A percentile compares a stretch with the other conserved stretches of the same genome.
Evolutionary conservation across 345 rosid genomes (phyloP).

Genomic region (Combretum micranthum): DNA sequence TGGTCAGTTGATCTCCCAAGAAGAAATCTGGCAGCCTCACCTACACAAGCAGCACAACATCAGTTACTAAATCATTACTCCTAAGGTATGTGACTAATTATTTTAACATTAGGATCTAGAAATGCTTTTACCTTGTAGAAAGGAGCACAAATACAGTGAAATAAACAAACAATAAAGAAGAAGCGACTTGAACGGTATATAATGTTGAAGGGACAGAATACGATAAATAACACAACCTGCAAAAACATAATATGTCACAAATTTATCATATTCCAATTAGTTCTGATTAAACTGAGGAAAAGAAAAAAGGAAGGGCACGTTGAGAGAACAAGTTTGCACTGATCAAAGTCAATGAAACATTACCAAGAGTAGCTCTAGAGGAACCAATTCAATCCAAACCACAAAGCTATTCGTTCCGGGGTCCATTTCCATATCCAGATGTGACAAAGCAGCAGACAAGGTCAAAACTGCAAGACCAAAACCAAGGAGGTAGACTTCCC

Average conservation of each 20-base stretch:
- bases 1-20: slow-evolving; percentile 81
- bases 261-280: neutral
- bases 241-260: neutral
- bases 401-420: slow-evolving; percentile 44
- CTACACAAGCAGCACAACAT: slow-evolving; percentile 19
- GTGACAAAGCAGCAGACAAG: slow-evolving; percentile 43
- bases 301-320: too few species aligned
- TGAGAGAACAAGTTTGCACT: too few species aligned
- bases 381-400: slow-evolving; percentile 63
- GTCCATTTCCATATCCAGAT: slow-evolving; percentile 88
- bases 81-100: neutral
- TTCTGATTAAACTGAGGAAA: too few species aligned
- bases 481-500: slow-evolving; percentile 52
- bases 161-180: slow-evolving; percentile 36
- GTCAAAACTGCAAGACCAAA: slow-evolving; percentile 49
- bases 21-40: slow-evolving; percentile 81
- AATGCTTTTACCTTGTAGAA: slow-evolving; percentile 54
- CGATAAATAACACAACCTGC: slow-evolving; percentile 37
- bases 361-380: slow-evolving; percentile 54
- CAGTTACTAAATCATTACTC: neutral
- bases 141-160: slow-evolving; percentile 55
- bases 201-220: slow-evolving; percentile 61
- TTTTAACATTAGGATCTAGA: neutral
- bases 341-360: too few species aligned
- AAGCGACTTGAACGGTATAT: slow-evolving; percentile 56